Conservation (phyloP, 257 asterid genomes). For the Solanum pinnatisectum region DNA sequence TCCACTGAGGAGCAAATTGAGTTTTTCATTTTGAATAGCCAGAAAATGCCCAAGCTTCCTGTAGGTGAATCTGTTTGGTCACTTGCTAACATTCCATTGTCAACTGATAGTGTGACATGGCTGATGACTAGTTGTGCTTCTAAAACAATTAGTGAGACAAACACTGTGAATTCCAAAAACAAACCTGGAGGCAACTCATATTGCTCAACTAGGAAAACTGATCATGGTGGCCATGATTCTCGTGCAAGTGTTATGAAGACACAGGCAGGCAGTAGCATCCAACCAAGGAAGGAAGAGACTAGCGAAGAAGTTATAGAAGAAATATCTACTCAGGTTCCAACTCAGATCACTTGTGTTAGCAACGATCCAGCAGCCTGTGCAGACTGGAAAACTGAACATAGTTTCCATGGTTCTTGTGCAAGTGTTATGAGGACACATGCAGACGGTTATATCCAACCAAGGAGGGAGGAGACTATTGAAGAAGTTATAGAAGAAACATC, state of each 20-base stretch:
- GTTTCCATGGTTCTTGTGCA: constrained; percentile 18
- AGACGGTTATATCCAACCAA: constrained; percentile 2
- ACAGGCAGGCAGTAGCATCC: constrained; percentile 11
- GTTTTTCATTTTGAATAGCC: constrained; percentile 65
- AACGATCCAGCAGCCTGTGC: neutral
- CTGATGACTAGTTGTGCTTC: constrained; percentile 3
- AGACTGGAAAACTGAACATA: constrained; percentile 40
- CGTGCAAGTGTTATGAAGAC: constrained; percentile 7
- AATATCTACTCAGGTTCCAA: constrained; percentile 3
- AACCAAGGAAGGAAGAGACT: constrained; percentile 5
- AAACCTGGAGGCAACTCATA: constrained; percentile 23
- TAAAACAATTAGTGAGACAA: constrained; percentile 18
- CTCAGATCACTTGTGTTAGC: constrained; percentile 6
- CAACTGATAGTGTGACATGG: constrained; percentile 17
- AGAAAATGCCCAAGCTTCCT: constrained; percentile 69
- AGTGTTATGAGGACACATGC: constrained; percentile 13
- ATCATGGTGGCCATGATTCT: constrained; percentile 39
- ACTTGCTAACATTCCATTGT: constrained; percentile 21
- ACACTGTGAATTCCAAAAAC: constrained; percentile 13
- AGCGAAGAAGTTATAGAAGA: constrained; percentile 6
- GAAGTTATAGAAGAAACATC: constrained; percentile 4
- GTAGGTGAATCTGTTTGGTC: constrained; percentile 62
- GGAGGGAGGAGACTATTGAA: constrained; percentile 12
- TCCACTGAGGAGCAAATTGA: constrained; percentile 76
- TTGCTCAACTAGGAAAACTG: constrained; percentile 83